Percentiles rank a stretch among this genome's conserved stretches.
Evolutionary conservation across 305 asterid species (phyloP).

Genomic region (Fraxinus xanthoxyloides): DNA sequence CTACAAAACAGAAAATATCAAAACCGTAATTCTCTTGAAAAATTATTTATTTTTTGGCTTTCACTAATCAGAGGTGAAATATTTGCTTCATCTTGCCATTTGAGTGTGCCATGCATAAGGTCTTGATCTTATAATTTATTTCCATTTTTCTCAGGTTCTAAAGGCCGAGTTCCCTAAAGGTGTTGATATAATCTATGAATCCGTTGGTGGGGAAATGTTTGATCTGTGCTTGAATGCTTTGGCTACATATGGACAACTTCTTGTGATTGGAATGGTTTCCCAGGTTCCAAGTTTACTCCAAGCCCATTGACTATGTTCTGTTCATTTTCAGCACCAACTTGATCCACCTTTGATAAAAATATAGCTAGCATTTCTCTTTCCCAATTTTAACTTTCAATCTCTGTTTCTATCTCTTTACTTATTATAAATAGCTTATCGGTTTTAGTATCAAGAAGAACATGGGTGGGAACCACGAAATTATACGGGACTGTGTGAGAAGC

Average conservation of each 20-base stretch:
- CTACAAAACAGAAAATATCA: conserved; percentile 73
- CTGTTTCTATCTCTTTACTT: conserved; percentile 13
- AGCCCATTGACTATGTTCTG: neutral
- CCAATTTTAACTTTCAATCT: neutral
- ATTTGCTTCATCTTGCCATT: neutral
- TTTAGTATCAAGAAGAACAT: conserved; percentile 92
- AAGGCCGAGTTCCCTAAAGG: conserved; percentile 89
- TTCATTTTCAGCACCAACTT: neutral
- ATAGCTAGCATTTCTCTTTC: neutral
- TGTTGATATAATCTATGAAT: conserved; percentile 76
- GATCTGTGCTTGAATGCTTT: conserved; percentile 81
- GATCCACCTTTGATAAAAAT: neutral
- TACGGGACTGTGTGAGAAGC: conserved; percentile 83
- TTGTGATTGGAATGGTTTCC: conserved; percentile 95
- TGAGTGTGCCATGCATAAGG: neutral
- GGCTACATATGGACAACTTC: conserved; percentile 78
- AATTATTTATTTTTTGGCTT: neutral
- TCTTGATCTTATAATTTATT: conserved; percentile 3
- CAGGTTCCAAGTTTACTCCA: conserved; percentile 51
- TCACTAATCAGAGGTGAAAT: neutral
- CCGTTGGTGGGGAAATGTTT: conserved; percentile 96
- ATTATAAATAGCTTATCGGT: conserved; percentile 6
- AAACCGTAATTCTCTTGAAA: conserved; percentile 47
- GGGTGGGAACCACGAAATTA: conserved; percentile 90
- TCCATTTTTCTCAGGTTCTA: conserved; percentile 50